Evolutionary conservation across 2,329 filamentous ascomycete genomes (phyloP), one percentile per base, ranked within the genome.

Genomic region (Pyrenophora teres): DNA sequence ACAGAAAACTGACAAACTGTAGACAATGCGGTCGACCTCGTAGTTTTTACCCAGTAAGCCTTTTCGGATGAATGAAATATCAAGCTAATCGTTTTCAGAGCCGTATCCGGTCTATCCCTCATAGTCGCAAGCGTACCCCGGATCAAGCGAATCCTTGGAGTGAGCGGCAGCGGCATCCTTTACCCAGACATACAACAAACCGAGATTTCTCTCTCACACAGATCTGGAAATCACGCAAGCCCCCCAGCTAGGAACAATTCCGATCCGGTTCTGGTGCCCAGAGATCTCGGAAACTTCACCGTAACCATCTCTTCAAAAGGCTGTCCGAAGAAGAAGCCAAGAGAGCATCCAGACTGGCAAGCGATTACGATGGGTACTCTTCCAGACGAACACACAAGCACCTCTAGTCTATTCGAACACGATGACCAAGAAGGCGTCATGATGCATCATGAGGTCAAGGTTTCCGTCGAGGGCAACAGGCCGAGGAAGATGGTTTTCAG

Each of bases 321-420:
- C 10, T 36, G 46, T 9, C 52, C 46, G 18, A 27, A 54, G 2
- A 56, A 59, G 31, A 55, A 31, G 18, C 16, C 42, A 16, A 36
- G 50, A 6, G 51, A 58, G n/a, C 55, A 18, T 2, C 12, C 39
- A n/a, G 41, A 44, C 15, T 44, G 41, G 41, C 41, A 51, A 38
- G 37, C 54, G 10, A 40, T 54, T 3, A 48, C 58, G 2, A 58
- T 59, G 41, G 55, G 57, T 5, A 46, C 23, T n/a, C 38, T 37
- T 18, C 49, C 51, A 16, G 58, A 63, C 13, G 62, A 59, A 13
- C 51, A 64, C n/a, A 61, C 57, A 6, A 64, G 60, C 31, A 64
- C 60, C 2, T 63, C 62, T 5, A 63, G 62, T 35, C 38, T 64
- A 5, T 57, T 60, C 35, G 56, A 59, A 15, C 36, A 25, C 8